Evolutionary conservation across 208 protist species (phyloP).

Genomic region (Trichomonas gallinae): DNA sequence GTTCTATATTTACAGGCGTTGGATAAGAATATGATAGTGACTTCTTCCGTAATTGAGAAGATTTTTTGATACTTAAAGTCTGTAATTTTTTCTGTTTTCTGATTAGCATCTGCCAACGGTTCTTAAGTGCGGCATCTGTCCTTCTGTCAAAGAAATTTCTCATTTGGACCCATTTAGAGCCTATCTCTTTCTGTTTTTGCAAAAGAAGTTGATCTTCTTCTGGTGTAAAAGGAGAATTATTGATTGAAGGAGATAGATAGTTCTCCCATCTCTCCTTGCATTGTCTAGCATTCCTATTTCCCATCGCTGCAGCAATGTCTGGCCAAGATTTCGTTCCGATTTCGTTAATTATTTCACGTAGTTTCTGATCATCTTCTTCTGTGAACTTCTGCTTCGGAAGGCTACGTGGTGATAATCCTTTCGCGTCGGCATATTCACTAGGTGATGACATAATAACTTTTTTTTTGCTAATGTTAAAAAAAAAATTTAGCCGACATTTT

Average conservation of each 20-base stretch:
- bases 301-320: not conserved
- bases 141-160: not conserved
- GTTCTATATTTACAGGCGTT: not conserved
- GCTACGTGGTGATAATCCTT: not conserved
- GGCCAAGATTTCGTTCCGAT: not conserved
- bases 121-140: not conserved
- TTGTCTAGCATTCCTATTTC: not conserved
- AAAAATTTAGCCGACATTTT: too few relatives aligned
- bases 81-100: not conserved
- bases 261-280: not conserved
- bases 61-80: not conserved
- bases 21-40: not conserved
- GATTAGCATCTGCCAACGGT: not conserved
- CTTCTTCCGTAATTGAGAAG: not conserved
- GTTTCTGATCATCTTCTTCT: not conserved
- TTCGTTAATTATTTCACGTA: not conserved
- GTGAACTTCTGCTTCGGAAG: not conserved
- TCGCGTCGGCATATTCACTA: not conserved
- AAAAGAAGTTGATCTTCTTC: not conserved
- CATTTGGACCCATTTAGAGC: not conserved
- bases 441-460: not conserved
- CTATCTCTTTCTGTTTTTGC: not conserved
- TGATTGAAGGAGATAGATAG: not conserved
- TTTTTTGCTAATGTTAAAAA: too few relatives aligned
- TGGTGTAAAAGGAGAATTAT: not conserved